Evolutionary conservation across 2,329 filamentous ascomycete species (phyloP), one percentile per base, ranked within the genome.

Genomic region (Microdochium paspali): DNA sequence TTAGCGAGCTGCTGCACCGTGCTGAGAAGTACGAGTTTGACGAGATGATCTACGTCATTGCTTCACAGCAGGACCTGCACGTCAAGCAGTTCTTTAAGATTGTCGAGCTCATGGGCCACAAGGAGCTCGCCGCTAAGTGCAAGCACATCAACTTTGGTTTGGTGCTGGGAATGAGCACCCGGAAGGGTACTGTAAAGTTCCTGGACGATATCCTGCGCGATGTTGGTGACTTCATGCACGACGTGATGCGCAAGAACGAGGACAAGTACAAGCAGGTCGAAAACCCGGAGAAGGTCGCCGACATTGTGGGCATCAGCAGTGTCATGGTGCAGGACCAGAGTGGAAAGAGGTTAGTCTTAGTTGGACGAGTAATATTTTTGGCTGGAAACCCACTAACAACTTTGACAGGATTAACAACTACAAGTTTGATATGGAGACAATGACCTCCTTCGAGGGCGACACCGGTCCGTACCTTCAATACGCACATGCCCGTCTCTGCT

Each of bases 301-400:
- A 97, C 69, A 88, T 80, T 10, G 78, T 97, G 3, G 93, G 91
- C 53, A 96, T 97, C 62, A 90, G 86, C 54, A 85, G 87, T 61
- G 91, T 97, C 61, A 97, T 97, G 90, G 89, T 95, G 20, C 91
- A 97, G 68, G 93, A 97, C 62, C 95, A 97, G 89, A 86, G 80
- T 54, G 93, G 91, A 64, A 97, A 96, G 80, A 80, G 87, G 84
- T 85, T 67, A 54, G 76, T 59, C 26, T 28, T 13, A 28, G 7
- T 28, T 20, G 25, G 18, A 12, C 13, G 13, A 45, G 24, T 10
- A n/a, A 9, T 18, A n/a, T n/a, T n/a, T n/a, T n/a, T n/a, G n/a
- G n/a, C n/a, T n/a, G n/a, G n/a, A n/a, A n/a, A n/a, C 72, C 68
- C 70, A 23, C 47, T 40, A 31, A 49, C 20, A 10, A 35, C 50